Conservation (phyloP, 1,284 basidiomycete genomes). For the Microstroma glucosiphilum region DNA sequence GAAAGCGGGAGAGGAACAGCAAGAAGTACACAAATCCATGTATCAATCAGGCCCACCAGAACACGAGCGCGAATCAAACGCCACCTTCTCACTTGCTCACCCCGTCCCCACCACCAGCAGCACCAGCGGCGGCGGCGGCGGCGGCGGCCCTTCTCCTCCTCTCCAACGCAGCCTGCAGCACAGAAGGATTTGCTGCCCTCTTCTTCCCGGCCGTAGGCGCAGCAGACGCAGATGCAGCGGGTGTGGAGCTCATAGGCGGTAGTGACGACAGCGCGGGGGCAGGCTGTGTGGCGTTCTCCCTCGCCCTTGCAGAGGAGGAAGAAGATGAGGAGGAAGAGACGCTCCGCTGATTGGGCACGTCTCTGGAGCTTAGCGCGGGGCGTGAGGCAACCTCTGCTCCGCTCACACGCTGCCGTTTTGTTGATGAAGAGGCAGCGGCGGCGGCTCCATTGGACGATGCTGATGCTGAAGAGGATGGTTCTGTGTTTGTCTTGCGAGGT, state of each 20-base stretch:
- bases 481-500: too few species aligned
- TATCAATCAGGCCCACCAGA: too few species aligned
- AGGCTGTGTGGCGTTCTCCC: background rate
- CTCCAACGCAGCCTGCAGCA: conserved; percentile 7
- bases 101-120: conserved; percentile 8
- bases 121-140: background rate
- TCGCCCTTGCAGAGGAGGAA: background rate
- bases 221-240: background rate
- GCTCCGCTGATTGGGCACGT: background rate
- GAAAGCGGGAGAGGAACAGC: too few species aligned
- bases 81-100: too few species aligned
- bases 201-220: background rate
- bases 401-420: background rate
- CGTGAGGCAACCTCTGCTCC: background rate
- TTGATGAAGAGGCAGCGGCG: background rate
- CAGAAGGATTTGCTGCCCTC: background rate
- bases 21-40: too few species aligned
- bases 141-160: conserved; percentile 4
- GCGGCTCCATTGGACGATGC: background rate
- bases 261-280: background rate
- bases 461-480: too few species aligned
- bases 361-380: background rate
- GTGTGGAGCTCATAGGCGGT: background rate
- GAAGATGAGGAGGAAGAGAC: background rate
- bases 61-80: too few species aligned